These are phyloP conservation scores for Coniophora puteana DNA, from an alignment of 1,284 basidiomycete species.

Conservation along the genomic window DNA sequence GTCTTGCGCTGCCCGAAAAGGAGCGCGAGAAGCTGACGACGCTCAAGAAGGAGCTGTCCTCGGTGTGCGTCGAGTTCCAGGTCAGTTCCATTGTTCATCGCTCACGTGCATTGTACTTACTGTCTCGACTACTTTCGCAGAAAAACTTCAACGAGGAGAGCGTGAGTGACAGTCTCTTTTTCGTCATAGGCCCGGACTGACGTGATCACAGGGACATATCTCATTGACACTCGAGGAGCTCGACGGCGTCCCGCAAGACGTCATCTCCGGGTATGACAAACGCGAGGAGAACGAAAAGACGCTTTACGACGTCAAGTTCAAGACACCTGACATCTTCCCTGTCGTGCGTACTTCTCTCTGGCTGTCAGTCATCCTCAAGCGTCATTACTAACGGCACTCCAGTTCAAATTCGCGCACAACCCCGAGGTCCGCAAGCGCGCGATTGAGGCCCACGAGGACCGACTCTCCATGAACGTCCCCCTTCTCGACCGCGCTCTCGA, in stretches of 20 bases:
- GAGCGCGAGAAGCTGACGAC: conserved; percentile 53
- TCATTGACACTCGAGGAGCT: conserved; percentile 70
- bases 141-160: conserved; percentile 88
- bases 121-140: conserved; percentile 27
- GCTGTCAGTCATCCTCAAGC: background rate
- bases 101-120: background rate
- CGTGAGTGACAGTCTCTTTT: conserved; percentile 32
- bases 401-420: conserved; percentile 77
- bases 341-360: conserved; percentile 42
- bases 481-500: conserved; percentile 62
- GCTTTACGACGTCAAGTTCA: conserved; percentile 67
- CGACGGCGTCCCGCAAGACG: conserved; percentile 74
- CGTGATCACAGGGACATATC: conserved; percentile 45
- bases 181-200: background rate
- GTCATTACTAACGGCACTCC: conserved; percentile 2
- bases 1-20: conserved; percentile 65
- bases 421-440: conserved; percentile 66
- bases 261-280: conserved; percentile 71
- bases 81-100: conserved; percentile 36
- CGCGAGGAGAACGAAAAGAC: conserved; percentile 52
- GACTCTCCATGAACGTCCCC: conserved; percentile 66
- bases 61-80: conserved; percentile 69
- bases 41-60: conserved; percentile 68
- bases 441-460: conserved; percentile 61
- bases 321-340: conserved; percentile 76